Evolutionary conservation across 2,329 filamentous ascomycete species (phyloP), one percentile per base, ranked within the genome.

Genomic region (Podosphaera fusca): DNA sequence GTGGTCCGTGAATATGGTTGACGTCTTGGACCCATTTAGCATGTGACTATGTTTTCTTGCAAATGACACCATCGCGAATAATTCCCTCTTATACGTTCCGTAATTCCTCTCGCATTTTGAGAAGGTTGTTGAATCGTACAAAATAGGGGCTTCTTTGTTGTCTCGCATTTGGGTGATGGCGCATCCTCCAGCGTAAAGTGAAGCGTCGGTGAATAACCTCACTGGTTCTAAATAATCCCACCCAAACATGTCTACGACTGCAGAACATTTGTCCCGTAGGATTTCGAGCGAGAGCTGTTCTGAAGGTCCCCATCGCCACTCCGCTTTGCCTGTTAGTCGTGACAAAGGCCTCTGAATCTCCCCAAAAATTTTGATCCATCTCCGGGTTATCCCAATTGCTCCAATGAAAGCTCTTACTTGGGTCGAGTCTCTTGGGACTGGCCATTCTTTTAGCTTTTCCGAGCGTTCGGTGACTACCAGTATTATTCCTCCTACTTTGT

Each of bases 301-400:
- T 21, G 21, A 21, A 21, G 21, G 21, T 21, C 21, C 21, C 21
- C 21, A 21, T 21, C 21, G 21, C 21, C 21, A 21, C 21, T 21
- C 21, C 21, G 21, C 21, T 21, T 21, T 21, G 21, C 21, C 21
- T 21, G 54, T 56, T n/a, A 56, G 33, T 49, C 54, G 31, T 9
- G 54, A 1, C 29, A 56, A 34, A 9, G 38, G 54, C 21, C 54
- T 46, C 35, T 40, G 6, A 56, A 47, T 56, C 35, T 56, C 40
- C 40, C 29, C 29, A 33, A 56, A 56, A 35, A 46, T 56, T 30
- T 56, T 56, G 47, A 46, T 46, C 54, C 45, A 47, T 34, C 35
- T 46, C 30, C 54, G 14, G 4, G 21, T 46, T 46, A 47, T 46
- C 47, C 30, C 31, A 34, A 56, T 56, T 3, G 38, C 35, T 49